A percentile compares a stretch with the other conserved stretches of the same genome.
These are phyloP conservation scores for Amanita pseudoporphyria DNA, from an alignment of 768 basidiomycete species.

Conservation along the genomic window DNA sequence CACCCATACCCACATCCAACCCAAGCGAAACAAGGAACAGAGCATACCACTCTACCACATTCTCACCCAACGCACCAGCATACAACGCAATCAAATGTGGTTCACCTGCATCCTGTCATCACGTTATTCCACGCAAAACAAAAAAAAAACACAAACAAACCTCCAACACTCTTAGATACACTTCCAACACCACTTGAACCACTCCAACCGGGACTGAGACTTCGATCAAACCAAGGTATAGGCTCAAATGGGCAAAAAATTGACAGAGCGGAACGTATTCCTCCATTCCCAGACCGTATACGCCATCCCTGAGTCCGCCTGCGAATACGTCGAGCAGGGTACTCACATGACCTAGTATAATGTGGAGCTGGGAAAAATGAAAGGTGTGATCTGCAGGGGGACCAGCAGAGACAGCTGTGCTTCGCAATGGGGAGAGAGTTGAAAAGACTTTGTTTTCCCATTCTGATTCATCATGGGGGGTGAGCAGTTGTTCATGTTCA, in stretches of 20 bases:
- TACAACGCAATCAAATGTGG: constrained; percentile 90
- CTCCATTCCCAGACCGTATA: constrained; percentile 34
- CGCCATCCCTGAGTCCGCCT: constrained; percentile 41
- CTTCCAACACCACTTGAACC: constrained; percentile 75
- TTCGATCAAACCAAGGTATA: constrained; percentile 80
- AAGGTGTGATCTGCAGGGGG: constrained; percentile 65
- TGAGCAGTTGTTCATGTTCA: too few relatives aligned
- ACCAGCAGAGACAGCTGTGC: constrained; percentile 57
- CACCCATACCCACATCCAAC: constrained; percentile 28
- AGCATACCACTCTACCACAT: constrained; percentile 88
- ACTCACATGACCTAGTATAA: constrained; percentile 62
- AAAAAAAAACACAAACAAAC: too few relatives aligned
- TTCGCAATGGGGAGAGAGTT: constrained; percentile 48
- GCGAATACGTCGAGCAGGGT: constrained; percentile 64
- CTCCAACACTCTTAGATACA: constrained; percentile 85
- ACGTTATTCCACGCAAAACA: too few relatives aligned
- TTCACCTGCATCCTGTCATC: constrained; percentile 61
- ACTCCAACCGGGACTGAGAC: constrained; percentile 62
- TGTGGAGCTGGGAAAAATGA: constrained; percentile 72
- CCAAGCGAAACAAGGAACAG: constrained; percentile 77
- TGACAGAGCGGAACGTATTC: constrained; percentile 69
- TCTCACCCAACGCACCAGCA: constrained; percentile 81
- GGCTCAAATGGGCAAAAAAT: constrained; percentile 90
- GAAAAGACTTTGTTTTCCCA: constrained; percentile 59
- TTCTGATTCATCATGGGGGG: constrained; percentile 34